Base-by-base conservation (phyloP, 768 basidiomycete genomes). In the Russula vinacea region DNA sequence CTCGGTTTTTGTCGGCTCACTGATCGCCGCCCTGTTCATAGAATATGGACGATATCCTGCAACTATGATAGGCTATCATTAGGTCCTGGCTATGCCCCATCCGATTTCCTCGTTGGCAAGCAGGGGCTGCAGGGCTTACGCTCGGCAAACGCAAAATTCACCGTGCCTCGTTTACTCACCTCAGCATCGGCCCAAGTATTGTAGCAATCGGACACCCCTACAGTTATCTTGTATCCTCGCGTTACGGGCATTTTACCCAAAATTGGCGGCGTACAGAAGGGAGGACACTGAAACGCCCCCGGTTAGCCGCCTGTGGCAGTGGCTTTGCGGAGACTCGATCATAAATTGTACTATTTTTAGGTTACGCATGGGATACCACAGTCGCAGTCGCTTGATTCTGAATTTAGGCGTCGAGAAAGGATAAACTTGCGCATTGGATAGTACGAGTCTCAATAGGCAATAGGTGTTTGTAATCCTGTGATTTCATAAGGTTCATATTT, bases 31-130 rank as follows among this genome's bases (percentile, higher is more conserved):
- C 29, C 29, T 39, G 19, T n/a, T 1, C 29, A 16, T 37, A 65
- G 59, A 56, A 60, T 33, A 52, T 61, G 64, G 33, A 44, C 2
- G 55, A 51, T 4, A 52, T n/a, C 22, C 47, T 65, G 10, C 24
- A 44, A 17, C 35, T 61, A 35, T 65, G 58, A 60, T 32, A 16
- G 22, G 3, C 29, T n/a, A n/a, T n/a, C n/a, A n/a, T n/a, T n/a
- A n/a, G n/a, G n/a, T n/a, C n/a, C n/a, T n/a, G n/a, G n/a, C n/a
- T 17, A 29, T 47, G 32, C 11, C 17, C 17, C 40, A n/a, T 45
- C 19, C 32, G 11, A 60, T 22, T 52, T 0, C 47, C 16, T 17
- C 35, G 16, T 33, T 17, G 9, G 10, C 11, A 35, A 5, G 42
- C 33, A 55, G 29, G 45, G n/a, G n/a, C n/a, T n/a, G n/a, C n/a